Evolutionary conservation across 202 grass and related monocot genomes (phyloP).

Genomic region (Eragrostis tef): DNA sequence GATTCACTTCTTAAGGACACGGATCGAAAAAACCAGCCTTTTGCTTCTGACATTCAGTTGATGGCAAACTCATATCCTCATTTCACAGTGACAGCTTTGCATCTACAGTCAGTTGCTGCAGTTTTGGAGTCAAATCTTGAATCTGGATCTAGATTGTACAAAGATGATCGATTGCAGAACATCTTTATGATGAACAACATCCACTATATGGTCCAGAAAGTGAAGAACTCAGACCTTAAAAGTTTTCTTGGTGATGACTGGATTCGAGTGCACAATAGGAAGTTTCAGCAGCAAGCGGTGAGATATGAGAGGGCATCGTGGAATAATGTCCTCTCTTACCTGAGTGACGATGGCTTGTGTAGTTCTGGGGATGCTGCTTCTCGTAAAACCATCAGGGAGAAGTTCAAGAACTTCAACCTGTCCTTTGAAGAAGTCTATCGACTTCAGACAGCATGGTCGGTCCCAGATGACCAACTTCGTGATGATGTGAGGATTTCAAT

Average conservation of each 20-base stretch:
- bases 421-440: constrained; percentile 89
- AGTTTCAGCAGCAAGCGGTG: constrained; percentile 67
- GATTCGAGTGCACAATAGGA: constrained; percentile 74
- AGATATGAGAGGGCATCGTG: constrained; percentile 81
- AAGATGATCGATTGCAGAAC: constrained; percentile 62
- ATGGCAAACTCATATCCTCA: constrained; percentile 30
- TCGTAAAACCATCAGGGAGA: constrained; percentile 69
- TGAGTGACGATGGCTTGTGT: constrained; percentile 71
- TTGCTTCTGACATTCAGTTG: constrained; percentile 45
- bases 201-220: constrained; percentile 95
- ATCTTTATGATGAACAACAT: constrained; percentile 98
- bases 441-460: constrained; percentile 80
- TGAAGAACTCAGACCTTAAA: constrained; percentile 81
- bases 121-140: constrained; percentile 81
- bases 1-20: constrained; percentile 70
- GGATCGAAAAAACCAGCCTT: constrained; percentile 49
- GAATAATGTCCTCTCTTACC: constrained; percentile 72
- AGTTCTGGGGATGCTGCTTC: constrained; percentile 55
- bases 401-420: constrained; percentile 81
- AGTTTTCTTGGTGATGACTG: constrained; percentile 84
- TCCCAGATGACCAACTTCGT: constrained; percentile 70
- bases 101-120: constrained; percentile 54
- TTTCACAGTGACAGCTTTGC: constrained; percentile 49
- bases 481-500: constrained; percentile 90
- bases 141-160: constrained; percentile 62